Evolutionary conservation across 495 filamentous ascomycete species (phyloP).

Genomic region (Penicillium canariense): DNA sequence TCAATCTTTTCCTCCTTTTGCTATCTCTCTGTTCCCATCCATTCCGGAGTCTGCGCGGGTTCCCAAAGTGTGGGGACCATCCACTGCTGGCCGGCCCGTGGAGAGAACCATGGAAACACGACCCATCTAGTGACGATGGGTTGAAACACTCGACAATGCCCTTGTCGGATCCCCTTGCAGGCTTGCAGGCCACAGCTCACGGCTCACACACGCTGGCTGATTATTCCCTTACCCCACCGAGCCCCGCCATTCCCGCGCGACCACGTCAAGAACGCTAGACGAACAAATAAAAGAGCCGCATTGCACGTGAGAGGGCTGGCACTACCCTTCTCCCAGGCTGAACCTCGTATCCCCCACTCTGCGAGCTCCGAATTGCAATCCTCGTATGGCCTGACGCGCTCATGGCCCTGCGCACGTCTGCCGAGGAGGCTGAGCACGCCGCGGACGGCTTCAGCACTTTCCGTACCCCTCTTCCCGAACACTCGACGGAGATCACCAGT

Average conservation of each 20-base stretch:
- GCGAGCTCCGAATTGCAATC: neutral
- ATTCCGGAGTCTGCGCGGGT: neutral
- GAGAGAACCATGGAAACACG: neutral
- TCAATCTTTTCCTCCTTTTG: neutral
- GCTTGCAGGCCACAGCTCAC: neutral
- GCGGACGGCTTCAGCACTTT: conserved; percentile 53
- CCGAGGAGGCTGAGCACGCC: conserved; percentile 51
- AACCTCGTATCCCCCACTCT: conserved; percentile 4
- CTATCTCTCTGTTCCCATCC: neutral
- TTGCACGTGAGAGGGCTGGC: conserved; percentile 17
- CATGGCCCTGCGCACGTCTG: conserved; percentile 49
- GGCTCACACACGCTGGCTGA: neutral
- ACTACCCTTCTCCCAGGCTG: neutral
- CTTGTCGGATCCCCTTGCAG: neutral
- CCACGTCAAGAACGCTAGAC: conserved; percentile 27
- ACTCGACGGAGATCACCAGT: conserved; percentile 53
- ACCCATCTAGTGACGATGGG: neutral
- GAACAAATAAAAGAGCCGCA: conserved; percentile 28
- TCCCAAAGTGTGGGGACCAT: neutral
- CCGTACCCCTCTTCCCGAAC: conserved; percentile 49
- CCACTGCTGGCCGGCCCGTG: neutral
- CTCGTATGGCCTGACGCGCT: conserved; percentile 31
- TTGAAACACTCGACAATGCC: too few species aligned
- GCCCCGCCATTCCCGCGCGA: conserved; percentile 32
- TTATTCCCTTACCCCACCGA: conserved; percentile 11